Percentiles rank a stretch among this genome's conserved stretches.
Conservation (phyloP, 129 eudicot genomes). For the Gnaphalium uliginosum region DNA sequence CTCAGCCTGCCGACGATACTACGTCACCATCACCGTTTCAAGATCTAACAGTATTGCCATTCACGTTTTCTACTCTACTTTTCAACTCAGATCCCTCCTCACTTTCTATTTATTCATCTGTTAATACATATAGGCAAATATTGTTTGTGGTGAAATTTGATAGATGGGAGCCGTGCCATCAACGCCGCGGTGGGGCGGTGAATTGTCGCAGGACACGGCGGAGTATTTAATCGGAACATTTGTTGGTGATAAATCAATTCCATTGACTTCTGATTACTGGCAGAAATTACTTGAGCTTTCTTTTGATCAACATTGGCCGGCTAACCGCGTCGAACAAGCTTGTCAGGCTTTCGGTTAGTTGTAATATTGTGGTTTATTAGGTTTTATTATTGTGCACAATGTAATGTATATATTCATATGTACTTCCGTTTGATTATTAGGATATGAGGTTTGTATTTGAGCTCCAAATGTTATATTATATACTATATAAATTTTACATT, state of each 20-base stretch:
- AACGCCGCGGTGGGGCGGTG: conserved; percentile 69
- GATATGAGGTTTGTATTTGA: background rate
- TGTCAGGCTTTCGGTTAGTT: conserved; percentile 68
- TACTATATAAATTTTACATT: background rate
- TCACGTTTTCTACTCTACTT: conserved; percentile 26
- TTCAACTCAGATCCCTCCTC: conserved; percentile 32
- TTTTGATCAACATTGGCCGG: conserved; percentile 80
- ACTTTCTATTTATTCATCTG: background rate
- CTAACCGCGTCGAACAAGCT: conserved; percentile 73
- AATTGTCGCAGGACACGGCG: conserved; percentile 67
- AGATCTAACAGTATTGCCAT: conserved; percentile 31
- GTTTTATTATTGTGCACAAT: background rate
- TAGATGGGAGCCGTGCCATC: conserved; percentile 79
- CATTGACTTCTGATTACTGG: conserved; percentile 84
- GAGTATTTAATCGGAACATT: conserved; percentile 81
- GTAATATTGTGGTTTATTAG: background rate
- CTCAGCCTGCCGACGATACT: conserved; percentile 39
- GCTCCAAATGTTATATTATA: background rate
- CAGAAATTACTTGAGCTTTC: conserved; percentile 75
- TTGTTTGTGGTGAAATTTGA: background rate
- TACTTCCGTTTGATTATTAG: background rate
- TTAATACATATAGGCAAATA: background rate
- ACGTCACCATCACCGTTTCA: conserved; percentile 36
- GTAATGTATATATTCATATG: conserved; percentile 3
- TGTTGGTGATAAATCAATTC: conserved; percentile 74